Evolutionary conservation across 768 basidiomycete genomes (phyloP), one percentile per base, ranked within the genome.

Genomic region (Trichaptum fuscoviolaceum): DNA sequence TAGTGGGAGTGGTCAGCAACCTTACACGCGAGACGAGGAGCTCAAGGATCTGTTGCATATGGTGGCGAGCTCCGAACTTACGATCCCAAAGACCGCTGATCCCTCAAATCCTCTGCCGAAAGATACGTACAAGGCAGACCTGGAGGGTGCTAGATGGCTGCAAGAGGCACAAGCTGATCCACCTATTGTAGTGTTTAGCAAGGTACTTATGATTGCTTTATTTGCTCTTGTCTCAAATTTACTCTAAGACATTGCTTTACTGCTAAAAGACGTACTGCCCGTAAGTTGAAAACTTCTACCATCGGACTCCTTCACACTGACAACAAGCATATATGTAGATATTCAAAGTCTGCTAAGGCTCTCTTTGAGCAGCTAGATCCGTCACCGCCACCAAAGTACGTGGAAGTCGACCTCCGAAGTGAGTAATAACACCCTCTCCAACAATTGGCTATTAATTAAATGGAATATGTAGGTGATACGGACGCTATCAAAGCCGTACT

Each of bases 181-280:
- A 70, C 92, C 92, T 1, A 75, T 94, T 7, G 79, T 93, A 59
- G 86, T 94, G 15, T 93, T 94, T 71, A 93, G 91, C 81, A 94
- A 94, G 82, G 90, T 88, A 65, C 35, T 81, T 75, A 24, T 30
- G n/a, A 25, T 58, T 7, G 18, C 36, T 9, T 26, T 24, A 4
- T 36, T 57, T 24, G 26, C 69, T n/a, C 35, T 61, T 62, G 24
- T 63, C 42, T 67, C 35, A 30, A 2, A 59, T 67, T 68, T n/a
- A 35, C 34, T 63, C n/a, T 20, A 42, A 66, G 69, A 27, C n/a
- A 63, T 1, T 64, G 30, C 30, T 30, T 30, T 30, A 30, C 30
- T 30, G 2, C 30, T 30, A n/a, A n/a, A 8, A 90, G 89, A 84
- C 89, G 25, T 90, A 87, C 72, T 93, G 92, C 83, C 86, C 84